Conservation (phyloP, 352 stramenopile species). For the Phytophthora citricola region DNA sequence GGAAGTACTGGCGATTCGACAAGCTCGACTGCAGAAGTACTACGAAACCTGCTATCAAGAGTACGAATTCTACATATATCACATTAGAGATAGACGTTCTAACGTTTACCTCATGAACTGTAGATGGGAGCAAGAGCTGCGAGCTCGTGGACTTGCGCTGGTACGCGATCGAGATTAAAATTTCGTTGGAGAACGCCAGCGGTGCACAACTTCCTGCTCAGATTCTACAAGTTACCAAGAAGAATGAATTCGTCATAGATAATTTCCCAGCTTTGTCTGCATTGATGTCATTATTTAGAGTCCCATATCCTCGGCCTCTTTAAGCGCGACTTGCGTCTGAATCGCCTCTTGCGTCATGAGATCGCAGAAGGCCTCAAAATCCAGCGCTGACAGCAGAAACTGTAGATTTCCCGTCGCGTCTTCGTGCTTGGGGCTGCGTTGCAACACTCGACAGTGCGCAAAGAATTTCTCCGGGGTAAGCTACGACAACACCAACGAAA, state of each 20-base stretch:
- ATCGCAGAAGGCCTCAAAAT: slow-evolving; percentile 62
- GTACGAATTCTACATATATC: slow-evolving; percentile 28
- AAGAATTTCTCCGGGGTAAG: slow-evolving; percentile 58
- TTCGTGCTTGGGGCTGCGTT: slow-evolving; percentile 38
- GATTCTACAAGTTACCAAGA: too few relatives aligned
- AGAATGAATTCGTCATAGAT: too few relatives aligned
- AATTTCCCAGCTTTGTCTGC: too few relatives aligned
- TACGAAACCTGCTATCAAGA: slow-evolving; percentile 81
- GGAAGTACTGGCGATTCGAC: slow-evolving; percentile 67
- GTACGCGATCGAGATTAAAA: slow-evolving; percentile 69
- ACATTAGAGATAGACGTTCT: background rate
- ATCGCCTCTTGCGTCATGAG: slow-evolving; percentile 60
- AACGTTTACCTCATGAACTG: background rate
- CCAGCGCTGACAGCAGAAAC: slow-evolving; percentile 58
- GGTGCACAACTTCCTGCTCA: too few relatives aligned
- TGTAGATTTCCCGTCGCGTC: slow-evolving; percentile 51
- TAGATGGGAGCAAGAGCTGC: slow-evolving; percentile 78
- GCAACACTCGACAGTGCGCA: slow-evolving; percentile 49
- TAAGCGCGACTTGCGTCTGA: slow-evolving; percentile 52
- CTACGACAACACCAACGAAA: slow-evolving; percentile 19
- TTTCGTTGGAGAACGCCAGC: background rate
- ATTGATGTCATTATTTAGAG: slow-evolving; percentile 30
- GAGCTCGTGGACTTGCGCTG: slow-evolving; percentile 72
- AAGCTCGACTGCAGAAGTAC: slow-evolving; percentile 73
- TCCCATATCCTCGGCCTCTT: slow-evolving; percentile 65